Percentiles rank a stretch among this genome's conserved stretches.
Evolutionary conservation across 2,329 filamentous ascomycete genomes (phyloP).

Genomic region (Colletotrichum viniferum): DNA sequence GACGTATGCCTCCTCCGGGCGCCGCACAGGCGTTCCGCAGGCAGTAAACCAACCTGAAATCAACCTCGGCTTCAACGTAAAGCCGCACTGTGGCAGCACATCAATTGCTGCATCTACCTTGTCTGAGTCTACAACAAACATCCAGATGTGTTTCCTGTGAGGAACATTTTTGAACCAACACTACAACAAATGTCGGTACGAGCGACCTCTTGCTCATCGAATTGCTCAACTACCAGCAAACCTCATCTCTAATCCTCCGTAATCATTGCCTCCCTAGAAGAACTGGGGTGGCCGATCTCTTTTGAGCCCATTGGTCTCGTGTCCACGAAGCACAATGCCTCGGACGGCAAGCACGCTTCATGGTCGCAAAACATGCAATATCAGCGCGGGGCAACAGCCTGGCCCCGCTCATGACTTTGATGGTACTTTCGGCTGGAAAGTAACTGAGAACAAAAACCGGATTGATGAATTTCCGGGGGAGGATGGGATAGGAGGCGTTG

Average conservation of each 20-base stretch:
- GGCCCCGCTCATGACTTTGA: not conserved
- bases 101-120: not conserved
- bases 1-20: conserved; percentile 57
- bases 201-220: conserved; percentile 4
- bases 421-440: not conserved
- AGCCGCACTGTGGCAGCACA: not conserved
- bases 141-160: not conserved
- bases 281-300: not conserved
- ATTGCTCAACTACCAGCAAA: not conserved
- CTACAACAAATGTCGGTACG: not conserved
- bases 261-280: not conserved
- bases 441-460: not conserved
- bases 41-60: conserved; percentile 25
- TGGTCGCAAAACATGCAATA: not conserved
- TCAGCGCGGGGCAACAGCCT: not conserved
- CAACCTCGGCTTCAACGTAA: not conserved
- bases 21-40: conserved; percentile 41
- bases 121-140: not conserved
- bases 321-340: not conserved
- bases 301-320: not conserved
- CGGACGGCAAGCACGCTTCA: not conserved
- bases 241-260: not conserved
- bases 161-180: not conserved
- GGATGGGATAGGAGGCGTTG: not conserved
- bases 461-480: not conserved